Conservation (phyloP, 2,329 filamentous ascomycete genomes). For the Epichloe sp. region DNA sequence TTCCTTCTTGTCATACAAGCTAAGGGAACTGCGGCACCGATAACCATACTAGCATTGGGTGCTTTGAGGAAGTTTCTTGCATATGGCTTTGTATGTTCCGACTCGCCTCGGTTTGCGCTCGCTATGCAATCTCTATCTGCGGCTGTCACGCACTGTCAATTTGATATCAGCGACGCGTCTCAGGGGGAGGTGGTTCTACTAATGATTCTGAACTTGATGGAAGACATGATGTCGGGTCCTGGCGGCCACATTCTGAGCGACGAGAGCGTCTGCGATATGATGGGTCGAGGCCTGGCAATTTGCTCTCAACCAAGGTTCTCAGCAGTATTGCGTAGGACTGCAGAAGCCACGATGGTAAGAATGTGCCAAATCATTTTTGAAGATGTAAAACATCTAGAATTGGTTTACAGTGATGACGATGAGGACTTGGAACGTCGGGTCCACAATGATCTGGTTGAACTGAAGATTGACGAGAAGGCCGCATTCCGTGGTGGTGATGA, state of each 20-base stretch:
- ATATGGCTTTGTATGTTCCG: conserved; percentile 76
- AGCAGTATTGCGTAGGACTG: conserved; percentile 77
- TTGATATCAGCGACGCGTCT: conserved; percentile 88
- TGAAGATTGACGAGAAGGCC: conserved; percentile 64
- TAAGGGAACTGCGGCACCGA: conserved; percentile 88
- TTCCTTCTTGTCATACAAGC: conserved; percentile 95
- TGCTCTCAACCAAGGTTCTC: conserved; percentile 90
- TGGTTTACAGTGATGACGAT: conserved; percentile 55
- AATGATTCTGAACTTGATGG: conserved; percentile 93
- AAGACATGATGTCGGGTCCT: conserved; percentile 90
- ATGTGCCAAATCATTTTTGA: conserved; percentile 99
- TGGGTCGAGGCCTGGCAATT: conserved; percentile 94
- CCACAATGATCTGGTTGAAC: conserved; percentile 55
- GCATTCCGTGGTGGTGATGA: conserved; percentile 3
- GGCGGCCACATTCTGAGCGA: conserved; percentile 90
- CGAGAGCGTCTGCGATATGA: conserved; percentile 98
- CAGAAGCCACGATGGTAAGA: conserved; percentile 92
- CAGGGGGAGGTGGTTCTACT: conserved; percentile 96
- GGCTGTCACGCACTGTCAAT: conserved; percentile 93
- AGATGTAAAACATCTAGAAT: conserved; percentile 74
- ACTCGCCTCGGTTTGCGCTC: conserved; percentile 75
- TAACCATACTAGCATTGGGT: conserved; percentile 86
- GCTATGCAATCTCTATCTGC: conserved; percentile 92
- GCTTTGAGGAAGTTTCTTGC: conserved; percentile 94
- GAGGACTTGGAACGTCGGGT: conserved; percentile 53